phyloP scores from a whole-genome alignment of 2,329 filamentous ascomycete genomes.

The Cercospora sp. region DNA sequence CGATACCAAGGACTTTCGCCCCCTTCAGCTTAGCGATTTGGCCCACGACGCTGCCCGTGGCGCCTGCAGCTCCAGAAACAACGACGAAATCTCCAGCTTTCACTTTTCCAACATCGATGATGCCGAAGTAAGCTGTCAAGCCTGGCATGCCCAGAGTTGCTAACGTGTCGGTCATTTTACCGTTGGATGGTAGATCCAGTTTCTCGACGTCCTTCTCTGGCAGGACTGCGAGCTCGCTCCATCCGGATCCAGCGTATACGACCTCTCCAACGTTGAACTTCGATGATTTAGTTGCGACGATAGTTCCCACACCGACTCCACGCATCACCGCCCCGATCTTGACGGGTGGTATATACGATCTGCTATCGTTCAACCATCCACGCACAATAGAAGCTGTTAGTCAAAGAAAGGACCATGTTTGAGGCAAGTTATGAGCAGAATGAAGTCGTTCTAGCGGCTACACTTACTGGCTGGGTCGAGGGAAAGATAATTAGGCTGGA shows the following conservation, averaged over 20 bases:
- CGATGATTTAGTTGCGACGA: conserved; percentile 41
- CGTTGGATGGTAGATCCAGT: conserved; percentile 28
- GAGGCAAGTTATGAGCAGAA: not conserved
- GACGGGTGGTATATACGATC: conserved; percentile 48
- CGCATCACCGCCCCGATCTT: conserved; percentile 45
- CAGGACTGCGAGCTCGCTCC: conserved; percentile 47
- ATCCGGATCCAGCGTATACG: conserved; percentile 40
- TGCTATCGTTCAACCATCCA: conserved; percentile 48
- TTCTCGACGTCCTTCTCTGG: conserved; percentile 28
- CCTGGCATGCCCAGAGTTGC: conserved; percentile 61
- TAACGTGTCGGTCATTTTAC: conserved; percentile 33
- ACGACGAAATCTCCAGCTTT: conserved; percentile 73
- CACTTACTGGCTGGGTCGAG: conserved; percentile 52
- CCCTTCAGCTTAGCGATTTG: conserved; percentile 77
- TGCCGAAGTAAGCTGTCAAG: conserved; percentile 74
- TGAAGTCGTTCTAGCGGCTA: not conserved
- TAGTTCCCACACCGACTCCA: conserved; percentile 41
- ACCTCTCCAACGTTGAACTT: conserved; percentile 40
- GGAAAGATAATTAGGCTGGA: conserved; percentile 52
- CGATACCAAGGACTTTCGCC: conserved; percentile 64
- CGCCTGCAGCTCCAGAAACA: conserved; percentile 74
- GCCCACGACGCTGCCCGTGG: conserved; percentile 73
- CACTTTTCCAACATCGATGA: conserved; percentile 67
- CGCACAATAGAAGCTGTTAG: conserved; percentile 36
- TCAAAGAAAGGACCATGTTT: not conserved